Base-by-base conservation (phyloP, 768 basidiomycete genomes). In the Mycena vitilis region DNA sequence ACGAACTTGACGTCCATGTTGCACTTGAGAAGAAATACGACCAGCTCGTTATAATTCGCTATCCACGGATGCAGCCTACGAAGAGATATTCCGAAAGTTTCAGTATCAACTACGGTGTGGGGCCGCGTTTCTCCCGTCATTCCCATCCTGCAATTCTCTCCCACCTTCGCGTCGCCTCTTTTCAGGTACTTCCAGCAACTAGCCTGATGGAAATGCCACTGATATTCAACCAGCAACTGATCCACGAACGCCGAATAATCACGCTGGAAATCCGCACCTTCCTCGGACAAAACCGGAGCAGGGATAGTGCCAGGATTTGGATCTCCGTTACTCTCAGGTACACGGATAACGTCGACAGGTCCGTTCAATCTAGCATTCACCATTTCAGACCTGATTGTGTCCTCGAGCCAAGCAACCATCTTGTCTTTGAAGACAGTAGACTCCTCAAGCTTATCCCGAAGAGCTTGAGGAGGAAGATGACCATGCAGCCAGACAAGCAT, bases 1-100 rank as follows among this genome's bases (percentile, higher is more conserved):
- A 82, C 77, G 53, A 69, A 78, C 52, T 80, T 78, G 11, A 77
- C 68, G 56, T 81, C 76, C 58, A 59, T 59, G 8, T 59, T 59
- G 42, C 58, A 59, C 10, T 22, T 8, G 0, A 61, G 6, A 1
- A 61, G 9, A 25, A 61, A 52, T 0, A 30, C 22, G 7, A 51
- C 25, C 5, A 63, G 70, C 66, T 37, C 71, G 23, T 61, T 61
- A 37, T n/a, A 61, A 25, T 61, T 61, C 3, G 38, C 52, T 22
- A 61, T 53, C 0, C 48, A 37, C 0, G 49, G 49, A 42, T 61
- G 49, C 16, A 61, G 7, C 0, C 60, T 15, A 6, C n/a, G 18
- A 45, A 73, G 66, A 76, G 80, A 2, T 77, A 63, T 63, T 0
- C 37, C 38, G 30, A 42, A 5, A 0, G 60, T 61, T 1, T 52